Evolutionary conservation across 106 monocot genomes (phyloP).

Genomic region (Gastrodia elata): DNA sequence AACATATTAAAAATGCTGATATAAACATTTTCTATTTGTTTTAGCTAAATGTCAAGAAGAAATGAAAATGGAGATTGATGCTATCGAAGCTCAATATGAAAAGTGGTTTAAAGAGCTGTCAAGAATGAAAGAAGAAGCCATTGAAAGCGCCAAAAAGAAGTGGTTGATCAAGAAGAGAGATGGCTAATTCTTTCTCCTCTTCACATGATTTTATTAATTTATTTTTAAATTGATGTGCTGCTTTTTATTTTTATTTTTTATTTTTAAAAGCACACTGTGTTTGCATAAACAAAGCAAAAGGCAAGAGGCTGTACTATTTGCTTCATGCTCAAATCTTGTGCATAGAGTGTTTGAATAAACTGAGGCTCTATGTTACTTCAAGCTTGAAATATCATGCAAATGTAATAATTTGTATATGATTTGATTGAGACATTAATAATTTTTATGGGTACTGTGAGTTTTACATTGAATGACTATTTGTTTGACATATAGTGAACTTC

Average conservation of each 20-base stretch:
- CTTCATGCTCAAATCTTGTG: no score
- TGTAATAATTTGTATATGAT: not conserved
- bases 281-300: not conserved
- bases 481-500: not conserved
- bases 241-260: not conserved
- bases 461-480: not conserved
- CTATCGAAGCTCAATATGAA: slow-evolving; percentile 45
- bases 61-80: slow-evolving; percentile 38
- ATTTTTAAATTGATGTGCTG: slow-evolving; percentile 2
- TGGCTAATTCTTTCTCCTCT: slow-evolving; percentile 17
- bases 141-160: slow-evolving; percentile 40
- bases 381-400: not conserved
- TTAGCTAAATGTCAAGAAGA: slow-evolving; percentile 24
- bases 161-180: slow-evolving; percentile 35
- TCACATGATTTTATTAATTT: not conserved
- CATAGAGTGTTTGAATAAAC: no score
- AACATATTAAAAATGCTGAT: not conserved
- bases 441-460: not conserved
- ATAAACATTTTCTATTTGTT: not conserved
- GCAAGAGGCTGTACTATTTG: no score
- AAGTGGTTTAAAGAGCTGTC: slow-evolving; percentile 32
- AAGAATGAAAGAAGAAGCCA: slow-evolving; percentile 41
- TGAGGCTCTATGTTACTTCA: no score
- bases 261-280: not conserved
- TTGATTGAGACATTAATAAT: not conserved